Evolutionary conservation across 2,329 filamentous ascomycete species (phyloP), one percentile per base, ranked within the genome.

Genomic region (Phialocephala sp.): DNA sequence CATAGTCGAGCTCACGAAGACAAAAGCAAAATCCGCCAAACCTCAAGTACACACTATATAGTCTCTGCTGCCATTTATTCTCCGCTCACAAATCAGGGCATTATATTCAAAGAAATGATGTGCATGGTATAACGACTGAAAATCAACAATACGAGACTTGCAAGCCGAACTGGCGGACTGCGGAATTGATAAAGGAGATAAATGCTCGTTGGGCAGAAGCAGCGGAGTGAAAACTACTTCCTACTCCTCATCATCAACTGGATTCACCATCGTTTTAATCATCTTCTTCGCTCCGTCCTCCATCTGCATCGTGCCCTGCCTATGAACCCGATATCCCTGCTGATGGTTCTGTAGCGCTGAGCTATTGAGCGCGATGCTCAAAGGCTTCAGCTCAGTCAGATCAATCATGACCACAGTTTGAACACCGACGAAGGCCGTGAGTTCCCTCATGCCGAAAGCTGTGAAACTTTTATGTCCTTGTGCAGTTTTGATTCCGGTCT

Each of bases 301-400:
- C 57, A 58, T 36, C 18, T 47, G 6, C 22, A 41, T 24, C 8
- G 60, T 62, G 6, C 18, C 55, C 36, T 39, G 43, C 36, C 22
- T 55, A 14, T 60, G 43, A n/a, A 43, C 27, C 20, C 45, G 50
- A 57, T 62, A 62, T n/a, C 35, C 37, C 37, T 62, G 39, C 24
- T 62, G 60, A 47, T 59, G 50, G 20, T 43, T 47, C 1, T 60
- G 43, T 24, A 59, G 37, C 8, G 50, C 47, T 8, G 43, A 47
- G n/a, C 45, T 47, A 45, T 54, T 35, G 11, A 41, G 15, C 9
- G 37, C 37, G 11, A 41, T 41, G 11, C 37, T 41, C 15, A 12
- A 3, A 18, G 37, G 11, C 37, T 41, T 41, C 11, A 41, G 11
- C 37, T 41, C 37, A 3, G 37, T 41, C 37, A 41, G 11, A 41